A percentile compares a stretch with the other conserved stretches of the same genome.
Evolutionary conservation across 78 protist genomes (phyloP).

Genomic region (Diacronema lutheri): DNA sequence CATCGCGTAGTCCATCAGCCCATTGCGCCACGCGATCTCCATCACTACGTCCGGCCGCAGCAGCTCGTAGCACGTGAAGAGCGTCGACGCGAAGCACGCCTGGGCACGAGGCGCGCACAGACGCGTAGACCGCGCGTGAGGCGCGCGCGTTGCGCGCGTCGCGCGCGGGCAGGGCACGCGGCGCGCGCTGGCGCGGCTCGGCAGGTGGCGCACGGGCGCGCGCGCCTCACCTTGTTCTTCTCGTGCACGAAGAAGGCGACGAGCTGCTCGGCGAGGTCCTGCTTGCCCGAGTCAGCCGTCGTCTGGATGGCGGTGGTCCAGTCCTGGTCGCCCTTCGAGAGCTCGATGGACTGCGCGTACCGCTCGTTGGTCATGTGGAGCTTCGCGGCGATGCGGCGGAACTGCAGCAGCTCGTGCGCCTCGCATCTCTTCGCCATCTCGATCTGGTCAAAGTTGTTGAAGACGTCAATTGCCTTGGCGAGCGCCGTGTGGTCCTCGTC

Average conservation of each 20-base stretch:
- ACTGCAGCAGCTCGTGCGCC: conserved; percentile 91
- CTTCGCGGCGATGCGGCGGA: conserved; percentile 83
- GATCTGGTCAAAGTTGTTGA: conserved; percentile 81
- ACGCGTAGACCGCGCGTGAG: no score
- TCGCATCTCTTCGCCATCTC: conserved; percentile 87
- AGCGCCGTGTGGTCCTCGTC: conserved; percentile 96
- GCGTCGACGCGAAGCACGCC: conserved; percentile 91
- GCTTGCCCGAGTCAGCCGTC: conserved; percentile 85
- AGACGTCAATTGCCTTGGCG: conserved; percentile 73
- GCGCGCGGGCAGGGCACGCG: no score
- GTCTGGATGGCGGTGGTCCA: conserved; percentile 94
- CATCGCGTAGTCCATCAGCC: conserved; percentile 93
- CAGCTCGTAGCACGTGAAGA: conserved; percentile 94
- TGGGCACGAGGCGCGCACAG: background rate
- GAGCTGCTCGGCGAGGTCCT: conserved; percentile 84
- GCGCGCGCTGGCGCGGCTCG: no score
- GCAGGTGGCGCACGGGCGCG: no score
- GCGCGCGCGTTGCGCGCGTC: no score
- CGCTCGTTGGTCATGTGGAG: conserved; percentile 75
- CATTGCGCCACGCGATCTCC: conserved; percentile 97
- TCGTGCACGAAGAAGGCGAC: conserved; percentile 87
- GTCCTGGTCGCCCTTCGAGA: conserved; percentile 91
- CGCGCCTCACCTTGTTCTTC: conserved; percentile 8
- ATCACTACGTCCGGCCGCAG: conserved; percentile 72
- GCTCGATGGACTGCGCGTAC: conserved; percentile 81